A percentile compares a stretch with the other conserved stretches of the same genome.
Evolutionary conservation across 345 rosid species (phyloP).

Genomic region (thale cress (Arabidopsis thaliana)): TAIR10.1 NC_003076.8:18456501-18457000

Average conservation of each 20-base stretch:
- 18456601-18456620: too few relatives aligned
- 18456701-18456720: background rate
- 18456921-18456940: constrained; percentile 53
- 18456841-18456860: constrained; percentile 37
- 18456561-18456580: too few relatives aligned
- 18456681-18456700: too few relatives aligned
- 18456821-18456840: constrained; percentile 30
- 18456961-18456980: constrained; percentile 38
- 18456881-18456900: constrained; percentile 48
- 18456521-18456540: too few relatives aligned
- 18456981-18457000: constrained; percentile 5
- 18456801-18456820: background rate
- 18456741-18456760: background rate
- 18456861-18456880: constrained; percentile 46
- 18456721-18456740: background rate
- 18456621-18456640: too few relatives aligned
- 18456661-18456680: too few relatives aligned
- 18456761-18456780: background rate
- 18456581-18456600: too few relatives aligned
- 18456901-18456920: constrained; percentile 50
- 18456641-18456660: too few relatives aligned
- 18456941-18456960: constrained; percentile 51
- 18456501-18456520: too few relatives aligned
- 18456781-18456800: background rate
- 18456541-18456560: too few relatives aligned